Conservation (phyloP, 805 yeast species). For the Wickerhamiella brachini region DNA sequence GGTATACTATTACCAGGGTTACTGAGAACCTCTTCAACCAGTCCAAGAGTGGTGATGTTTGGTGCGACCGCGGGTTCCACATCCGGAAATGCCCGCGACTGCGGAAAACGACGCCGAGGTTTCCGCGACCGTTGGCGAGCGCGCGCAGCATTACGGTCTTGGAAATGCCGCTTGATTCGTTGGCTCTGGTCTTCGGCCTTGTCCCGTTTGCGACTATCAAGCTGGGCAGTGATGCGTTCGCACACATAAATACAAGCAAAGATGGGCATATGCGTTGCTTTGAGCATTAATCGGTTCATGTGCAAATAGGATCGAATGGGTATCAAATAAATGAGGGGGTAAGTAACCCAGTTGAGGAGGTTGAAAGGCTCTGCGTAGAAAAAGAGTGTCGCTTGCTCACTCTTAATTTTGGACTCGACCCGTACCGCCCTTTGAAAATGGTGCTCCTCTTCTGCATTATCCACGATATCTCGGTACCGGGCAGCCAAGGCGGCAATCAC, state of each 20-base stretch:
- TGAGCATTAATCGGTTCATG: constrained; percentile 24
- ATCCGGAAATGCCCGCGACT: not conserved
- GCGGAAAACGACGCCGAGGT: not conserved
- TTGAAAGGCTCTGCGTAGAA: constrained; percentile 27
- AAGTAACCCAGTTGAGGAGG: constrained; percentile 21
- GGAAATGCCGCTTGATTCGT: constrained; percentile 12
- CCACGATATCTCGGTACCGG: constrained; percentile 24
- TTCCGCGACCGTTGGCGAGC: not conserved
- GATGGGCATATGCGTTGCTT: constrained; percentile 27
- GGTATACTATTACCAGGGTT: not conserved
- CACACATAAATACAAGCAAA: constrained; percentile 24
- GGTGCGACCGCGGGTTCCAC: constrained; percentile 4
- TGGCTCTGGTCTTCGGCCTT: constrained; percentile 10
- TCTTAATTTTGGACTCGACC: constrained; percentile 25
- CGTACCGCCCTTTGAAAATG: constrained; percentile 27
- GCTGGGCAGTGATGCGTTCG: constrained; percentile 16
- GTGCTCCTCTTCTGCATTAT: constrained; percentile 28
- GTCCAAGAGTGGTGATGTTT: constrained; percentile 6
- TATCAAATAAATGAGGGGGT: constrained; percentile 22
- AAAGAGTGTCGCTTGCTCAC: constrained; percentile 25
- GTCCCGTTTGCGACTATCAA: constrained; percentile 11
- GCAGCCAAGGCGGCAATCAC: constrained; percentile 39
- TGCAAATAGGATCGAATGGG: constrained; percentile 23
- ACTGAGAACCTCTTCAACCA: constrained; percentile 6
- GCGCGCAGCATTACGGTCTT: not conserved